Evolutionary conservation across 148 eudicot genomes (phyloP).

Genomic region (Polygonum maritimum): DNA sequence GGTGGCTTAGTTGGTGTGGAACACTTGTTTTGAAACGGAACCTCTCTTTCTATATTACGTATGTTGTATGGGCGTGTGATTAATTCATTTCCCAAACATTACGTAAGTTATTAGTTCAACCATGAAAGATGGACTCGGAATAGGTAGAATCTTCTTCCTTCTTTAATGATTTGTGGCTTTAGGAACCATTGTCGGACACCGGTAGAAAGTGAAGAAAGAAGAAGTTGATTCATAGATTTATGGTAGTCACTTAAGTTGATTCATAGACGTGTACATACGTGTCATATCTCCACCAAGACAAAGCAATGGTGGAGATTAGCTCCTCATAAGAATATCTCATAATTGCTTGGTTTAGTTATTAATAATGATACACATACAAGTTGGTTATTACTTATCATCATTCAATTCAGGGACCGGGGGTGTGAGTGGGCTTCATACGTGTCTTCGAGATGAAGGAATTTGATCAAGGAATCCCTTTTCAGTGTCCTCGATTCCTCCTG

Average conservation of each 20-base stretch:
- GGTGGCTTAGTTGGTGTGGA: background rate
- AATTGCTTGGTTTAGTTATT: background rate
- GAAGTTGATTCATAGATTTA: no score
- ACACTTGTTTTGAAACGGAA: background rate
- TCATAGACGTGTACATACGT: background rate
- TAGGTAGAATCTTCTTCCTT: background rate
- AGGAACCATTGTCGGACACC: no score
- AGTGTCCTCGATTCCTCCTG: background rate
- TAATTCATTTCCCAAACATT: background rate
- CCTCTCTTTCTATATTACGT: background rate
- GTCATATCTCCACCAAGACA: background rate
- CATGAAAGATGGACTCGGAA: no score
- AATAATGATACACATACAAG: background rate
- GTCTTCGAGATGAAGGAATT: background rate
- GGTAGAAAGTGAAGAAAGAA: no score
- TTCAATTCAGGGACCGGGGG: background rate
- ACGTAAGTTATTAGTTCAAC: no score
- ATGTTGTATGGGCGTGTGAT: background rate
- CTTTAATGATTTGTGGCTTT: background rate
- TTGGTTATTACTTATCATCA: no score
- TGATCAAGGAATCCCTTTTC: background rate
- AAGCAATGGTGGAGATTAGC: background rate
- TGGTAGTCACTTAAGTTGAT: background rate
- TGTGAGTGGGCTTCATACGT: background rate
- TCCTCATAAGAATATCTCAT: background rate